Base-by-base conservation (phyloP, 805 yeast genomes). In the Lipomyces mesembrius region DNA sequence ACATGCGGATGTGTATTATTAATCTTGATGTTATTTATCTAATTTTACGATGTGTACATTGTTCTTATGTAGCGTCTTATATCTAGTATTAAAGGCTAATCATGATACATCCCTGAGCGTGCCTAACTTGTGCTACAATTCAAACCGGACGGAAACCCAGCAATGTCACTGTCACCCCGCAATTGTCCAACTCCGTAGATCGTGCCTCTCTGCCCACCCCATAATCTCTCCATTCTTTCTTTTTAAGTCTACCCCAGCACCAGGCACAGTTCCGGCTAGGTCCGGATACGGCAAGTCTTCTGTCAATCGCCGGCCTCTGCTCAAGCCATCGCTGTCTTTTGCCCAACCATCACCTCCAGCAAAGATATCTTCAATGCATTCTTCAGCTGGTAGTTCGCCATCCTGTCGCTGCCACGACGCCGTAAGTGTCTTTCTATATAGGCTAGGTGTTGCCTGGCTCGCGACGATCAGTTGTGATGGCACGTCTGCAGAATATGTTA, bases 321-420 rank as follows among this genome's bases (percentile, higher is more conserved):
- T 60, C 34, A 35, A 22, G 22, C 65, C 59, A 39, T 71, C 66
- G 14, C 58, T 37, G 54, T 70, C 71, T 27, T 66, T 64, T 2
- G 67, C 63, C 73, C 73, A 88, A 2, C 92, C 95, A 61, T 85
- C 84, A 0, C 91, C 90, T 37, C 90, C 89, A 35, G 84, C 82
- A 65, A 91, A 83, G 1, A 93, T 89, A 76, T 91, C 96, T 39
- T 87, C 86, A 11, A 92, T 82, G 69, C 93, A 85, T 65, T 88
- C 90, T 60, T 83, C 83, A 0, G 97, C 94, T 12, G 53, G 78
- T 66, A 58, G 71, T 66, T 51, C 77, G 37, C 57, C 76, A 62
- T 49, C 72, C 67, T 51, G 74, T 7, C 63, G 59, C 66, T 68
- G 72, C 71, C 73, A 71, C 12, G 67, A 60, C 12, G 69, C 69